phyloP scores from a whole-genome alignment of 371 early-diverging fungal genomes.

The Mortierella sp. region DNA sequence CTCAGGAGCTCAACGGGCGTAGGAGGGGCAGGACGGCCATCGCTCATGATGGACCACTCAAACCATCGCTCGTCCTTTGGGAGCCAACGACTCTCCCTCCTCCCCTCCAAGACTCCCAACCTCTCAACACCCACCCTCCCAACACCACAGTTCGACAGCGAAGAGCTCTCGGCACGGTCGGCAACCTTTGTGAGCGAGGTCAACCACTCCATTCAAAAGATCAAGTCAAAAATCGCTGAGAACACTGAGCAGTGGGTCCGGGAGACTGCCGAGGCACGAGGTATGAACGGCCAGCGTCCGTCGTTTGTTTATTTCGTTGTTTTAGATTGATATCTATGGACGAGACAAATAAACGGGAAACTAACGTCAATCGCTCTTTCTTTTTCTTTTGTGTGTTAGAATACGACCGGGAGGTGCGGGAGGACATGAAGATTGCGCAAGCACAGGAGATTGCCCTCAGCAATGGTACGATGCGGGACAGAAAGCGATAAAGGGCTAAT shows the following conservation, averaged over 20 bases:
- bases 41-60: constrained; percentile 15
- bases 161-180: constrained; percentile 31
- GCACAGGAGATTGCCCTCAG: constrained; percentile 25
- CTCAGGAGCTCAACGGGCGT: constrained; percentile 3
- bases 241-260: constrained; percentile 43
- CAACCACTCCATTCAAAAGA: constrained; percentile 30
- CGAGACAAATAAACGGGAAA: background rate
- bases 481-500: background rate
- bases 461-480: constrained; percentile 15
- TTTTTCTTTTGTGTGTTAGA: constrained; percentile 1
- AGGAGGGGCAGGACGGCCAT: constrained; percentile 14
- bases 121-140: constrained; percentile 21
- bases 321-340: no score
- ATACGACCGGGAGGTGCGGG: constrained; percentile 27
- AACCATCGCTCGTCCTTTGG: constrained; percentile 29
- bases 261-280: constrained; percentile 32
- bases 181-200: constrained; percentile 39
- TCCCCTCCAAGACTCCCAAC: constrained; percentile 13
- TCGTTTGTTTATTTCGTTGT: no score
- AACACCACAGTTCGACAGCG: constrained; percentile 35
- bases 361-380: background rate
- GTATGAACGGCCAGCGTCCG: no score
- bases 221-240: constrained; percentile 39
- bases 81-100: constrained; percentile 33
- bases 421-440: constrained; percentile 32